Evolutionary conservation across 257 asterid species (phyloP).

Genomic region (Schizonepeta tenuifolia): DNA sequence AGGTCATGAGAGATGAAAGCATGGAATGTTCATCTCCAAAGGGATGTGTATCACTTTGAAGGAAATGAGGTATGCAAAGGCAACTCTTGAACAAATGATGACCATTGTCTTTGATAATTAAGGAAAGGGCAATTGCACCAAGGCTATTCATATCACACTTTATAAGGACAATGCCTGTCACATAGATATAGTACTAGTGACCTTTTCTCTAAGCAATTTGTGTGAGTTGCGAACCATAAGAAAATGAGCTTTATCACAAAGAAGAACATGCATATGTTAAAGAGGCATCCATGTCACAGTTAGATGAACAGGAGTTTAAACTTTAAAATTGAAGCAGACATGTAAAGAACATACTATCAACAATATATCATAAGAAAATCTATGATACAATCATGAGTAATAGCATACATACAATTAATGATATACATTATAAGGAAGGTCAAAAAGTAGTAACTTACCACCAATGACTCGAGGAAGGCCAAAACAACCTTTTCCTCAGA

Average conservation of each 20-base stretch:
- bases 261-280: neutral
- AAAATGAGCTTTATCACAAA: neutral
- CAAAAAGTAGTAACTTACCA: constrained; percentile 51
- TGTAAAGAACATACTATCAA: neutral
- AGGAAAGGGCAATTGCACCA: neutral
- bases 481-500: constrained; percentile 65
- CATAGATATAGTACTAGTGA: neutral
- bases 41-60: constrained; percentile 4
- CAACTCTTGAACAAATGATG: constrained; percentile 9
- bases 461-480: constrained; percentile 77
- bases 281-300: neutral
- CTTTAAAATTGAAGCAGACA: neutral
- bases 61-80: constrained; percentile 13
- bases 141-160: neutral
- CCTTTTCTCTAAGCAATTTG: constrained; percentile 10
- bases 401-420: neutral
- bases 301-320: neutral
- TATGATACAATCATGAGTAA: neutral
- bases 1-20: constrained; percentile 6
- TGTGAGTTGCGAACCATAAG: neutral
- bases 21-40: constrained; percentile 8
- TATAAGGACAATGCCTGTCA: too few relatives aligned
- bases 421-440: neutral
- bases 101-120: constrained; percentile 11
- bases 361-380: neutral